Evolutionary conservation across 2,329 filamentous ascomycete species (phyloP), one percentile per base, ranked within the genome.

Genomic region (Aureobasidium leucospermi): DNA sequence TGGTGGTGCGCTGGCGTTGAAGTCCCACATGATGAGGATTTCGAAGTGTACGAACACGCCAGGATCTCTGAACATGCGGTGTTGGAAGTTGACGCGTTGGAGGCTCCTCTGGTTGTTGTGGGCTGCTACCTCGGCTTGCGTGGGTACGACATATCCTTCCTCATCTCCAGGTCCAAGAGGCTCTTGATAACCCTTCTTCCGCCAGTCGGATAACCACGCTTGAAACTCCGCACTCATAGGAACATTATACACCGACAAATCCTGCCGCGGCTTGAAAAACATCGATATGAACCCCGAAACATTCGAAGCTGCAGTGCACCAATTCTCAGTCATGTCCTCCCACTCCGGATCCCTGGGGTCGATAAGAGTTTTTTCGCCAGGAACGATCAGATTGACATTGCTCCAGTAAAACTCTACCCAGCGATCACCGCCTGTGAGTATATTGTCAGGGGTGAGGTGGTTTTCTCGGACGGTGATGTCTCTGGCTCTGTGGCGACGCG

Each of bases 21-120:
- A 53, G 28, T 53, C 38, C 51, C 51, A 53, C 51, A 53, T 41
- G 23, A 53, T 43, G 9, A 53, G 10, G 51, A 53, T 2, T 13
- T 53, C 51, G 15, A 32, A 53, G 3, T 29, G 15, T n/a, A 53
- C 10, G 10, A 3, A 32, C 1, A 38, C 39, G 8, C 2, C 23
- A 23, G 23, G 23, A 23, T 23, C 23, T 23, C 2, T 23, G 23
- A 23, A 23, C 23, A 23, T 23, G 23, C 23, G 23, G 3, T 13
- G 4, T 6, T 23, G 15, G n/a, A 16, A 15, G 2, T 53, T 53
- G 51, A 43, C 15, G 1, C 28, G 6, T n/a, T 53, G 23, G 5
- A 19, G 39, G 3, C 34, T 2, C 1, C 23, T 16, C 7, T 6
- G 34, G 15, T 41, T 41, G 2, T 10, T 28, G n/a, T 52, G 41